Conservation (phyloP, 805 yeast species). For the Jamesozyma hellenica region DNA sequence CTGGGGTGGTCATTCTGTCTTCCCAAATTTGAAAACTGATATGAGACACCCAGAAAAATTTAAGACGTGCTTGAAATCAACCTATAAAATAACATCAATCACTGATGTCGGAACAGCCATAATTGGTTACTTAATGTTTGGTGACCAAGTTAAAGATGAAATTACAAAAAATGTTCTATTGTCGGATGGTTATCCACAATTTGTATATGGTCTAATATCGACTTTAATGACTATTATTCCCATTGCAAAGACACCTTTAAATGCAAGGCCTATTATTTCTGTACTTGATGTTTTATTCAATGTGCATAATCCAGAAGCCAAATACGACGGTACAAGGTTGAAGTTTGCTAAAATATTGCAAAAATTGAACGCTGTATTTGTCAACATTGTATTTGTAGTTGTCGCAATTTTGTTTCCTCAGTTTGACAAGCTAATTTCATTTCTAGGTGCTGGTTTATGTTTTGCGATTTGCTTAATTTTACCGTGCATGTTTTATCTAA, state of each 20-base stretch:
- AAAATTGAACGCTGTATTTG: constrained; percentile 31
- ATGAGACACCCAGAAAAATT: constrained; percentile 59
- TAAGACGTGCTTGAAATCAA: constrained; percentile 40
- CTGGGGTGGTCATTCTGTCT: constrained; percentile 78
- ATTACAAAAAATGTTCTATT: constrained; percentile 65
- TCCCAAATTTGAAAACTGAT: constrained; percentile 62
- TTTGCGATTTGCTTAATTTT: constrained; percentile 69
- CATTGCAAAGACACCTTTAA: constrained; percentile 72
- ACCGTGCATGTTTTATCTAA: constrained; percentile 64
- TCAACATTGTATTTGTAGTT: constrained; percentile 48
- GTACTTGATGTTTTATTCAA: constrained; percentile 49
- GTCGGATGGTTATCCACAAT: constrained; percentile 57
- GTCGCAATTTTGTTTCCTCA: constrained; percentile 62
- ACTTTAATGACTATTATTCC: constrained; percentile 73
- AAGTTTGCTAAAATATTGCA: constrained; percentile 13
- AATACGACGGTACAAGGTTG: constrained; percentile 13
- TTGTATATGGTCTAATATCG: constrained; percentile 50
- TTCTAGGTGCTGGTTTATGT: constrained; percentile 73
- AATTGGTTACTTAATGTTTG: constrained; percentile 74
- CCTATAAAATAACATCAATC: constrained; percentile 50
- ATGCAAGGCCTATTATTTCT: constrained; percentile 71
- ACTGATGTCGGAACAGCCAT: constrained; percentile 58
- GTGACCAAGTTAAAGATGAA: constrained; percentile 55
- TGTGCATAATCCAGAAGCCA: constrained; percentile 17
- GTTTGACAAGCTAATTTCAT: constrained; percentile 73